Conservation (phyloP, 2,329 filamentous ascomycete species). For the Tothia fuscella region DNA sequence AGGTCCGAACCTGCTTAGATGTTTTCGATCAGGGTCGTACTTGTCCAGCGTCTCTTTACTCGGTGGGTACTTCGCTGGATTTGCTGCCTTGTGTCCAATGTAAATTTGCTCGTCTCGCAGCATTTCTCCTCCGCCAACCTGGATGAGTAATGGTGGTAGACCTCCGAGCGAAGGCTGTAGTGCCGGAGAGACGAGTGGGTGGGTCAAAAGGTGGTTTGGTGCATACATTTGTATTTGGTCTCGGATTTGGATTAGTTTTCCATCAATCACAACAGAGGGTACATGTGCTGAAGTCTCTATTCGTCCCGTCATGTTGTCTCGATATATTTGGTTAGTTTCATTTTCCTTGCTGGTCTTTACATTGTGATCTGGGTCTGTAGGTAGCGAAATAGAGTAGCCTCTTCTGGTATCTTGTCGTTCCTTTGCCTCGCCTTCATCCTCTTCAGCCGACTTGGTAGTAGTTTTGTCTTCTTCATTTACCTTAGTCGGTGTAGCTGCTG, state of each 20-base stretch:
- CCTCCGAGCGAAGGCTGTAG: slow-evolving; percentile 83
- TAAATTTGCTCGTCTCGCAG: slow-evolving; percentile 93
- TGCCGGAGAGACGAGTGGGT: slow-evolving; percentile 81
- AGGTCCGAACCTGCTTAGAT: slow-evolving; percentile 56
- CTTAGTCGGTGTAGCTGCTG: slow-evolving; percentile 14
- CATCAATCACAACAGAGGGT: slow-evolving; percentile 41
- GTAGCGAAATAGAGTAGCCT: slow-evolving; percentile 8
- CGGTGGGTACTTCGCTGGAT: slow-evolving; percentile 66
- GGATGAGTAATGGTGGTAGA: slow-evolving; percentile 73
- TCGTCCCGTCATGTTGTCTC: slow-evolving; percentile 9
- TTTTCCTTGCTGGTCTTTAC: slow-evolving; percentile 14
- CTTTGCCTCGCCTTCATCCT: slow-evolving; percentile 2
- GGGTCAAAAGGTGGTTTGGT: slow-evolving; percentile 71
- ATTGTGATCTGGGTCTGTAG: slow-evolving; percentile 7
- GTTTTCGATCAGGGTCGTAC: slow-evolving; percentile 41
- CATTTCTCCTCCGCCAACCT: slow-evolving; percentile 79
- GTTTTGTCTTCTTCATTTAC: slow-evolving; percentile 23
- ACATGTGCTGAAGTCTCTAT: slow-evolving; percentile 1
- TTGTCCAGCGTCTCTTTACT: slow-evolving; percentile 44
- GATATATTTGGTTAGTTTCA: slow-evolving; percentile 23
- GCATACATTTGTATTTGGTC: slow-evolving; percentile 88
- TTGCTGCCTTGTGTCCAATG: slow-evolving; percentile 83
- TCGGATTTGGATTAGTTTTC: slow-evolving; percentile 58
- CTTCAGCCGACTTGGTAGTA: neutral
- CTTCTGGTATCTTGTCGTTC: slow-evolving; percentile 12